These are phyloP conservation scores for Collybiopsis luxurians DNA, from an alignment of 768 basidiomycete species.

Conservation along the genomic window DNA sequence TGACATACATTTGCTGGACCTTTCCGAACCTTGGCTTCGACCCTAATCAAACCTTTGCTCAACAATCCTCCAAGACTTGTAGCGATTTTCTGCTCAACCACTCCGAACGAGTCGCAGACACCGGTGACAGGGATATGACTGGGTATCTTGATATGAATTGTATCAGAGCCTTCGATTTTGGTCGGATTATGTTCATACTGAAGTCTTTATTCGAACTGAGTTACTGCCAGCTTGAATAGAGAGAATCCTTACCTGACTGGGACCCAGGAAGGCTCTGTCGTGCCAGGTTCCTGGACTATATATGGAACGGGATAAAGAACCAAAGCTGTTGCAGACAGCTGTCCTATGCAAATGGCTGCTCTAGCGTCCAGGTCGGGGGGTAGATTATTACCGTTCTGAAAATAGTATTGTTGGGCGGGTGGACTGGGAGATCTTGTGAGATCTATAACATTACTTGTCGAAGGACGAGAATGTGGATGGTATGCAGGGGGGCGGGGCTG, in stretches of 20 bases:
- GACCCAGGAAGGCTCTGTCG: constrained; percentile 58
- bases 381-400: constrained; percentile 24
- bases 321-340: constrained; percentile 77
- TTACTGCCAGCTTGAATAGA: background rate
- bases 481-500: constrained; percentile 22
- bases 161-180: constrained; percentile 55
- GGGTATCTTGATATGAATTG: constrained; percentile 76
- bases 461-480: constrained; percentile 22
- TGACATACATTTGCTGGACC: constrained; percentile 57
- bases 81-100: constrained; percentile 85
- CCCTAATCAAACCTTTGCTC: constrained; percentile 76
- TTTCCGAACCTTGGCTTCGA: constrained; percentile 75
- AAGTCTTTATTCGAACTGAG: constrained; percentile 33
- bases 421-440: constrained; percentile 65
- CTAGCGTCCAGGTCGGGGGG: constrained; percentile 68
- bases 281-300: constrained; percentile 44
- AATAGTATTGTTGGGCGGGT: constrained; percentile 22
- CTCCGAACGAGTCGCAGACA: constrained; percentile 70
- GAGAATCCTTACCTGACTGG: constrained; percentile 34
- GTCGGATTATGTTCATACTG: constrained; percentile 63
- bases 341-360: constrained; percentile 87
- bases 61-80: constrained; percentile 79
- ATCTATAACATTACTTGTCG: constrained; percentile 65
- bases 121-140: constrained; percentile 51
- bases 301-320: constrained; percentile 82